Evolutionary conservation across 1,284 basidiomycete genomes (phyloP), one percentile per base, ranked within the genome.

Genomic region (Tilletia indica): DNA sequence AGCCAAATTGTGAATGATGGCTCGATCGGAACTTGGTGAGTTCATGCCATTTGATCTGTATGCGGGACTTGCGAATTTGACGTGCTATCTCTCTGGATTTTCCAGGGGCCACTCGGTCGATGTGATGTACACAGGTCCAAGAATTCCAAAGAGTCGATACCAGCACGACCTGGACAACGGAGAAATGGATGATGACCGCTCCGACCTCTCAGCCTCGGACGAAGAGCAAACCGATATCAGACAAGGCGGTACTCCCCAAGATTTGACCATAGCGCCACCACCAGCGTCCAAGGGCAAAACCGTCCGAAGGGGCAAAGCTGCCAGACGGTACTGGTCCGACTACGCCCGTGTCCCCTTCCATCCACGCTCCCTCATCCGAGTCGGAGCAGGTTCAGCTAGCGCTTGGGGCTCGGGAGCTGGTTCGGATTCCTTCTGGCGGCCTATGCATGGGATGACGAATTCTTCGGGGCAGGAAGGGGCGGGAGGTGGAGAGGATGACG

Each of bases 311-410:
- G 63, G 42, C 2, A 38, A 39, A 36, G 16, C 12, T 3, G 61
- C 34, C 36, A 34, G 25, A 49, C 72, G 73, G 14, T 82, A 77
- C 76, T 82, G 81, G 81, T 81, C 81, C 4, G 80, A 82, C 71
- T 79, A 76, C 66, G 73, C 77, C 56, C 74, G 76, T 2, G 74
- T 75, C 21, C 76, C 67, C 67, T 77, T 74, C 70, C 81, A 82
- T 64, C 69, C 80, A 3, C 76, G 73, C 58, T 80, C 80, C 34
- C 76, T 80, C 36, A 73, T 82, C 21, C 72, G 72, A 2, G 76
- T 82, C 31, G 74, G 75, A 14, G 76, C 71, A 14, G 77, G 77
- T 25, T 78, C 77, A 12, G 73, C 56, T 68, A 76, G 75, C 71
- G 68, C 61, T 8, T 64, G 61, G 61, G 36, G 61, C 61, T 12